Evolutionary conservation across 495 filamentous ascomycete genomes (phyloP).

Genomic region (Penicillium cinerascens): DNA sequence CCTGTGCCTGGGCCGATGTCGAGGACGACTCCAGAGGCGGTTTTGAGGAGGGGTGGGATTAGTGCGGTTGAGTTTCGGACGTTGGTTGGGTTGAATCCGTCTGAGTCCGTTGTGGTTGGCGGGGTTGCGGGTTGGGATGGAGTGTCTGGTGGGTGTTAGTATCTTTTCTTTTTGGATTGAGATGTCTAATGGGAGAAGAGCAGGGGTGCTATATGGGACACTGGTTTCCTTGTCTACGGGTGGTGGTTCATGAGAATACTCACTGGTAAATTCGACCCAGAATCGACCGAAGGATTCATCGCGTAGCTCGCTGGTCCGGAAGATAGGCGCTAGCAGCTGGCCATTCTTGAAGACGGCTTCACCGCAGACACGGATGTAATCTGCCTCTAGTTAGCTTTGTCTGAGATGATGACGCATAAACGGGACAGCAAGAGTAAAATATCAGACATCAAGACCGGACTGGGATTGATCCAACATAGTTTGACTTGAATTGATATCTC

Average conservation of each 20-base stretch:
- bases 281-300: slow-evolving; percentile 45
- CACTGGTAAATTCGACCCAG: slow-evolving; percentile 41
- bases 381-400: slow-evolving; percentile 13
- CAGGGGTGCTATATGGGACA: neutral
- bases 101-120: slow-evolving; percentile 8
- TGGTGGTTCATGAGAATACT: slow-evolving; percentile 1
- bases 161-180: neutral
- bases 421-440: neutral
- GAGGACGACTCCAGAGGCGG: slow-evolving; percentile 38
- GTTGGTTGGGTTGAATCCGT: slow-evolving; percentile 7
- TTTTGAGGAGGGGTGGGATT: slow-evolving; percentile 37
- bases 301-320: slow-evolving; percentile 29
- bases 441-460: neutral
- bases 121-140: neutral
- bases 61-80: slow-evolving; percentile 27
- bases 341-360: slow-evolving; percentile 35
- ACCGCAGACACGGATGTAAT: slow-evolving; percentile 31
- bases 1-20: slow-evolving; percentile 53
- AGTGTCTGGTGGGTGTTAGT: neutral
- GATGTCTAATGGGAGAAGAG: neutral
- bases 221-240: neutral
- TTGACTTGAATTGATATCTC: neutral
- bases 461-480: neutral
- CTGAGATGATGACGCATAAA: neutral
- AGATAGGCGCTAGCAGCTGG: slow-evolving; percentile 37